Conservation (phyloP, 2,329 filamentous ascomycete species). For the Calonectria leucothoes region DNA sequence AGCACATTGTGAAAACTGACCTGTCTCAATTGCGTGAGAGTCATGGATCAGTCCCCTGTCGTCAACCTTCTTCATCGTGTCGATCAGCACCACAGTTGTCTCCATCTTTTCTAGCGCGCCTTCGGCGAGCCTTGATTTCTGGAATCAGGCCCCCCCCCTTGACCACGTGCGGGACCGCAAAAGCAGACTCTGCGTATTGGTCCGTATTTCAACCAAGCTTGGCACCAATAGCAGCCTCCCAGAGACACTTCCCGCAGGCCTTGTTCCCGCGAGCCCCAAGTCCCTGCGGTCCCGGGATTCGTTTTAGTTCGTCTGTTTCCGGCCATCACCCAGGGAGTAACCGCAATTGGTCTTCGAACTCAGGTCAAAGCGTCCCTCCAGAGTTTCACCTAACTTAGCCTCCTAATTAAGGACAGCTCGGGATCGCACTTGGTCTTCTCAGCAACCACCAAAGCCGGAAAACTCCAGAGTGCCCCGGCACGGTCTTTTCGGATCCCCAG, state of each 20-base stretch:
- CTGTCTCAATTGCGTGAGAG: conserved; percentile 6
- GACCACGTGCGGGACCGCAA: conserved; percentile 24
- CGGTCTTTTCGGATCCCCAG: neutral
- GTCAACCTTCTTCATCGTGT: conserved; percentile 5
- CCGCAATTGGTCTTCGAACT: conserved; percentile 14
- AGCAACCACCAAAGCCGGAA: neutral
- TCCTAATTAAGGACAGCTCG: conserved; percentile 23
- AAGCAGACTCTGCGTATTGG: neutral
- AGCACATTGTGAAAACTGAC: neutral
- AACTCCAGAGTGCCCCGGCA: neutral
- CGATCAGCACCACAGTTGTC: conserved; percentile 10
- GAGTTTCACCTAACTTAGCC: conserved; percentile 42
- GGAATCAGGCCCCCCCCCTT: conserved; percentile 3
- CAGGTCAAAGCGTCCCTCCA: conserved; percentile 37
- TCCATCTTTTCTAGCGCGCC: conserved; percentile 16
- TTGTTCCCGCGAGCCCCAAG: conserved; percentile 8
- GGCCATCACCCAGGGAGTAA: conserved; percentile 13
- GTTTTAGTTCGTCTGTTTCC: conserved; percentile 20
- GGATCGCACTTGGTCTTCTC: conserved; percentile 20
- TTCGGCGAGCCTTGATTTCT: conserved; percentile 11
- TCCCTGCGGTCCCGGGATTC: conserved; percentile 3
- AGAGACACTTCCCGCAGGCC: conserved; percentile 9
- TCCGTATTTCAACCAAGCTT: neutral
- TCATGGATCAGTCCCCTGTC: neutral
- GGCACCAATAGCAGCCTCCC: conserved; percentile 1